Evolutionary conservation across 768 basidiomycete genomes (phyloP).

Genomic region (Cystobasidium tubakii): DNA sequence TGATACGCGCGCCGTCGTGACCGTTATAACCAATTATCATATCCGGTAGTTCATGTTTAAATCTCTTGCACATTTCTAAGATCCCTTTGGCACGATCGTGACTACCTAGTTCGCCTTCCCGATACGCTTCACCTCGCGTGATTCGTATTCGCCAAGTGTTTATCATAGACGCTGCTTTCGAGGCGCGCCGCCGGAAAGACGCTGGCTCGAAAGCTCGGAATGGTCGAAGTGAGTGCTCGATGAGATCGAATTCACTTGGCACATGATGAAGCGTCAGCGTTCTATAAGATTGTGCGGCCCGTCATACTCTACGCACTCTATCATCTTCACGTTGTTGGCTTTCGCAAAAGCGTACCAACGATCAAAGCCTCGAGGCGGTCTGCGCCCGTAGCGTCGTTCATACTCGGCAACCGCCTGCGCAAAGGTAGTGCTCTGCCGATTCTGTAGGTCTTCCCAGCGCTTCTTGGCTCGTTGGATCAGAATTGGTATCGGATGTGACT

Average conservation of each 20-base stretch:
- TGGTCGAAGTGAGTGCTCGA: constrained; percentile 45
- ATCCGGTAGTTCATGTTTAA: constrained; percentile 43
- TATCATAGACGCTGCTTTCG: constrained; percentile 35
- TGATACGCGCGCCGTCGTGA: constrained; percentile 43
- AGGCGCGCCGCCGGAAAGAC: constrained; percentile 41
- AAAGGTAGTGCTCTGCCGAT: constrained; percentile 71
- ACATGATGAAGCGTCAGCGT: not conserved
- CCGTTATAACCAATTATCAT: constrained; percentile 46
- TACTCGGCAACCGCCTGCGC: constrained; percentile 75
- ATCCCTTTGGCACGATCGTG: constrained; percentile 45
- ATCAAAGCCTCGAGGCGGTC: constrained; percentile 85
- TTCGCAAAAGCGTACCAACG: constrained; percentile 56
- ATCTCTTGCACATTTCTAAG: constrained; percentile 39
- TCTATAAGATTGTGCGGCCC: too few species aligned
- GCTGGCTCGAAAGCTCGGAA: constrained; percentile 46
- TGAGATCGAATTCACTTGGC: constrained; percentile 47
- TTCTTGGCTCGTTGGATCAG: constrained; percentile 51
- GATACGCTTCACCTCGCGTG: constrained; percentile 34
- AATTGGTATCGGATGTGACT: constrained; percentile 54
- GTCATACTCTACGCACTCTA: constrained; percentile 44
- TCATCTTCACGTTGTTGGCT: constrained; percentile 36
- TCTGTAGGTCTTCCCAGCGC: constrained; percentile 56
- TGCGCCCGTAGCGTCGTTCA: constrained; percentile 63
- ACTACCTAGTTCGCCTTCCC: constrained; percentile 42
- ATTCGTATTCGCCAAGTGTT: constrained; percentile 44